phyloP scores from a whole-genome alignment of 306 rosid species.

The Glycyrrhiza uralensis region DNA sequence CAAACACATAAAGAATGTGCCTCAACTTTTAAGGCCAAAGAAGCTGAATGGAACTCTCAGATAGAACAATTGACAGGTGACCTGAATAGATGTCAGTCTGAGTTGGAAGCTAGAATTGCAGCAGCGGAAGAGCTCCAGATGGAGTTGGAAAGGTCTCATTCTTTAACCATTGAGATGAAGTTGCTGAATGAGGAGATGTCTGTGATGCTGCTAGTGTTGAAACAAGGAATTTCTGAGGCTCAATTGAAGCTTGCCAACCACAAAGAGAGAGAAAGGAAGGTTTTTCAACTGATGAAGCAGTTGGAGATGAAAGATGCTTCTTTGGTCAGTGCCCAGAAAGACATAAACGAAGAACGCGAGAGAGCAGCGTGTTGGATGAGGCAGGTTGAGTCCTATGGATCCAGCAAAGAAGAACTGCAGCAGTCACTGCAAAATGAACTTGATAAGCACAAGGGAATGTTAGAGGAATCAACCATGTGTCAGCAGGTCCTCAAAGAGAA shows the following conservation, averaged over 20 bases:
- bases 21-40: conserved; percentile 52
- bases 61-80: conserved; percentile 37
- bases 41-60: conserved; percentile 54
- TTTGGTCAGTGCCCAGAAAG: conserved; percentile 30
- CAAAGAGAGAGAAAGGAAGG: conserved; percentile 43
- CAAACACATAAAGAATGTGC: conserved; percentile 50
- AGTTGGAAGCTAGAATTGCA: conserved; percentile 45
- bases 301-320: conserved; percentile 59
- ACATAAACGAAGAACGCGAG: conserved; percentile 34
- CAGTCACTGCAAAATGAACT: conserved; percentile 43
- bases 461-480: conserved; percentile 48
- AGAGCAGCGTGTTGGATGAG: conserved; percentile 31
- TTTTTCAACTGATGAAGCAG: conserved; percentile 46
- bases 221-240: conserved; percentile 57
- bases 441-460: conserved; percentile 48
- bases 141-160: conserved; percentile 51
- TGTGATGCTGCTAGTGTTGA: conserved; percentile 57
- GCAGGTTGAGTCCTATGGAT: conserved; percentile 45
- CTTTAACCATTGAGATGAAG: conserved; percentile 47
- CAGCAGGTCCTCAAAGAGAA: conserved; percentile 41
- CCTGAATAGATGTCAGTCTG: conserved; percentile 38
- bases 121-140: conserved; percentile 39
- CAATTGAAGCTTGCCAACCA: conserved; percentile 44
- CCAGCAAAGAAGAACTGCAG: conserved; percentile 40
- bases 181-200: conserved; percentile 72